Conservation (phyloP, 768 basidiomycete genomes). For the Boletus patriciae region DNA sequence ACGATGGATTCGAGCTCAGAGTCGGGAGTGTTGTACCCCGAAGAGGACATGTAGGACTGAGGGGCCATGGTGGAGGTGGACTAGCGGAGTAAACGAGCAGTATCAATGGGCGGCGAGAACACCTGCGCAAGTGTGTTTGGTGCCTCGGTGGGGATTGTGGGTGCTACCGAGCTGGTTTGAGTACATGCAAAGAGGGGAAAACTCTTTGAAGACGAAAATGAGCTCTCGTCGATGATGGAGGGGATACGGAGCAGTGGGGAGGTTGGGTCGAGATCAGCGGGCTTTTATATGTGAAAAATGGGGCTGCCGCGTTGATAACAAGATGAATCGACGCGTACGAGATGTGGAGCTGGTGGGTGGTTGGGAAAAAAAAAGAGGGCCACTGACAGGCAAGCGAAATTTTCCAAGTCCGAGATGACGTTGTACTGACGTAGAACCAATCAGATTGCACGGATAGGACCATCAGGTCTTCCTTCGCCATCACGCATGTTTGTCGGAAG, state of each 20-base stretch:
- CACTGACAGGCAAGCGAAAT: background rate
- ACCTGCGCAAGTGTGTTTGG: constrained; percentile 76
- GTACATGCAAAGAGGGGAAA: constrained; percentile 78
- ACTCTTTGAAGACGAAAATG: constrained; percentile 23
- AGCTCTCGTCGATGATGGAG: background rate
- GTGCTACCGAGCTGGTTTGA: constrained; percentile 89
- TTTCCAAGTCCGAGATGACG: constrained; percentile 23
- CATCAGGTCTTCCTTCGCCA: background rate
- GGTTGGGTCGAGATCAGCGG: background rate
- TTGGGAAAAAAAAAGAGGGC: constrained; percentile 24
- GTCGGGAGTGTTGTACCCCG: constrained; percentile 73
- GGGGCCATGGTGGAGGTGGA: constrained; percentile 48
- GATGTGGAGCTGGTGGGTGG: constrained; percentile 6
- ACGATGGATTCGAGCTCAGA: constrained; percentile 67
- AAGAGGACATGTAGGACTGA: constrained; percentile 43
- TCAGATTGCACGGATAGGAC: background rate
- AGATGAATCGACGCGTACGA: background rate
- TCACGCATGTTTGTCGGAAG: background rate
- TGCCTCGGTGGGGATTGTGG: constrained; percentile 87
- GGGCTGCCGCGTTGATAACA: constrained; percentile 8
- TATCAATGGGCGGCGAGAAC: constrained; percentile 52
- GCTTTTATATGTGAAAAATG: constrained; percentile 32
- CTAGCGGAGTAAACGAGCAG: constrained; percentile 29
- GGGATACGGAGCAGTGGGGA: background rate
- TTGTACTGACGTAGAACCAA: constrained; percentile 13